A percentile compares a stretch with the other conserved stretches of the same genome.
Conservation (phyloP, 108 stramenopile species). For the Poteriospumella lacustris region DNA sequence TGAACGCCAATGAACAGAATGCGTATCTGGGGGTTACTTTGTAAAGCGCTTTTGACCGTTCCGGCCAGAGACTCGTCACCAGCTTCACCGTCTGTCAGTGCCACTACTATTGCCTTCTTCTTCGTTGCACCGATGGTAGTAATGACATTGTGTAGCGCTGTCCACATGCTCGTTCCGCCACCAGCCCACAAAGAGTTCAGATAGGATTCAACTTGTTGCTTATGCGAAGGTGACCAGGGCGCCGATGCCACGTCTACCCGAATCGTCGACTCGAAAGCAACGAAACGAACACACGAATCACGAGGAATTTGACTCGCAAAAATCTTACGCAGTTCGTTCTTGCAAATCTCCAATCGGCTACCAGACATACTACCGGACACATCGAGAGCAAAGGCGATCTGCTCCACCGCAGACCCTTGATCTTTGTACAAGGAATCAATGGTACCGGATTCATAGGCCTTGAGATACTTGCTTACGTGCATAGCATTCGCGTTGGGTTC, state of each 20-base stretch:
- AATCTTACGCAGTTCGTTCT: background rate
- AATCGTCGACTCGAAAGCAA: background rate
- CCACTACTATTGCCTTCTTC: background rate
- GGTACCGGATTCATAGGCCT: background rate
- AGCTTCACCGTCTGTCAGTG: conserved; percentile 1
- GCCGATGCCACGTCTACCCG: background rate
- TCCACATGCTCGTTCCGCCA: background rate
- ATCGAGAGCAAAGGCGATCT: conserved; percentile 5
- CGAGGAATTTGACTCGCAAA: background rate
- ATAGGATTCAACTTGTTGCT: background rate
- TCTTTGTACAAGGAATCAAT: conserved; percentile 1
- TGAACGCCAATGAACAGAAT: background rate
- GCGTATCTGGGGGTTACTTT: too few relatives aligned
- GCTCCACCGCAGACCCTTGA: background rate
- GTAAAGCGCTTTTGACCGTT: too few relatives aligned
- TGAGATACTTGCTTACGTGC: background rate
- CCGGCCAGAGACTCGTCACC: background rate
- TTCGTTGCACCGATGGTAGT: background rate
- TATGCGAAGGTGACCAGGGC: background rate
- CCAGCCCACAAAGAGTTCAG: background rate
- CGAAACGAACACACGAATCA: background rate
- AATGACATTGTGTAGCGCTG: background rate
- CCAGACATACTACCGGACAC: conserved; percentile 10
- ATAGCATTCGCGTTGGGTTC: background rate
- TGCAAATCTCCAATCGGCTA: background rate